Conservation (phyloP, 305 asterid species). For the Withania somnifera region DNA sequence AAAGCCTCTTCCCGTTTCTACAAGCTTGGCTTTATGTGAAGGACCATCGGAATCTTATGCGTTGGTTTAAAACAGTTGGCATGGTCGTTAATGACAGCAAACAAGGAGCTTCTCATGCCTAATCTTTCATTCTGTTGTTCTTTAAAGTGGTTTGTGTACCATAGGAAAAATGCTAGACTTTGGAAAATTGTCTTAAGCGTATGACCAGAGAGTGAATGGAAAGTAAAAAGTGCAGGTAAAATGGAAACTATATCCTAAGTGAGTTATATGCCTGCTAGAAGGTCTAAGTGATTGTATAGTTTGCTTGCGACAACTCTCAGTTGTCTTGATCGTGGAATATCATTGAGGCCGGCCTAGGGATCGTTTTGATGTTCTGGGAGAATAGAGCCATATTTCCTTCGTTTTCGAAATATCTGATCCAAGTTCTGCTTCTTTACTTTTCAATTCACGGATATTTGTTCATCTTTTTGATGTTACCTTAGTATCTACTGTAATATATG, state of each 20-base stretch:
- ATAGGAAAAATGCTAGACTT: not conserved
- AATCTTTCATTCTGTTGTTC: not conserved
- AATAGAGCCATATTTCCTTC: not conserved
- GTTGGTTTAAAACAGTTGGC: conserved; percentile 10
- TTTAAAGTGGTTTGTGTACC: not conserved
- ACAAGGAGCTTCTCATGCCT: not conserved
- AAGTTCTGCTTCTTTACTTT: not conserved
- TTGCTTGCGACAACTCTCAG: not conserved
- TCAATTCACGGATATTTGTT: not conserved
- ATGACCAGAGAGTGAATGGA: not conserved
- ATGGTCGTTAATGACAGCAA: not conserved
- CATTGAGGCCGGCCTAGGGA: not conserved
- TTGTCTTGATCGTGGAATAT: not conserved
- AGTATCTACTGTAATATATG: too few species aligned
- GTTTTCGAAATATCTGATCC: not conserved
- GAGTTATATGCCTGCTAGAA: not conserved
- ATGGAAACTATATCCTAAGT: too few species aligned
- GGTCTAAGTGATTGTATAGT: not conserved
- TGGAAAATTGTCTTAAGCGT: not conserved
- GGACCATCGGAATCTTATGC: conserved; percentile 59
- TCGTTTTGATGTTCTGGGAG: not conserved
- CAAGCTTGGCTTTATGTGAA: conserved; percentile 99
- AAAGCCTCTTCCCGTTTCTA: conserved; percentile 62
- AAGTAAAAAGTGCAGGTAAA: not conserved
- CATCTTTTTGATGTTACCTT: not conserved